phyloP scores from a whole-genome alignment of 176 grass and related monocot species.

The Aegilops tauschii region DNA sequence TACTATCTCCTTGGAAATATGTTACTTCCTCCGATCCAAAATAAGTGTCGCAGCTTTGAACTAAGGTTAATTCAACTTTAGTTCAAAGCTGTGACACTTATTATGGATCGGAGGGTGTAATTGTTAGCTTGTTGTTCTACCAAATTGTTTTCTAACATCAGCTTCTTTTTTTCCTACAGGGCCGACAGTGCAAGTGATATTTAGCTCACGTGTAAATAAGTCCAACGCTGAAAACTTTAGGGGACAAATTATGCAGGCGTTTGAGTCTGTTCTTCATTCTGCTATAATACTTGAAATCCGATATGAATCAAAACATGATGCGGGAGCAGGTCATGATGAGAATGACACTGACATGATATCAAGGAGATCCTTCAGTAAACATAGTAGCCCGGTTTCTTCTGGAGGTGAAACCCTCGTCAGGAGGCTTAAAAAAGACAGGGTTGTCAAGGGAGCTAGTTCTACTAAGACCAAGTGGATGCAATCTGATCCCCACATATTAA shows the following conservation, averaged over 20 bases:
- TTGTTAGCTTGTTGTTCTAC: background rate
- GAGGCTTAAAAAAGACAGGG: constrained; percentile 49
- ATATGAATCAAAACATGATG: constrained; percentile 60
- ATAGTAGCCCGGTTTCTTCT: constrained; percentile 53
- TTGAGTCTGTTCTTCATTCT: constrained; percentile 79
- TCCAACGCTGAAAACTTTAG: constrained; percentile 84
- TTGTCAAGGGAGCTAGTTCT: constrained; percentile 48
- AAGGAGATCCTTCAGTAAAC: constrained; percentile 54
- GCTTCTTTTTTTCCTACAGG: constrained; percentile 48
- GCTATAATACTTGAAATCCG: constrained; percentile 88
- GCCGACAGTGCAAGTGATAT: constrained; percentile 75
- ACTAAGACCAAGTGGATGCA: constrained; percentile 57
- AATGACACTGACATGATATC: constrained; percentile 44
- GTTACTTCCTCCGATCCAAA: background rate
- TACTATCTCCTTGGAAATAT: constrained; percentile 11
- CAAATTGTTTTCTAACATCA: constrained; percentile 22
- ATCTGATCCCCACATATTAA: constrained; percentile 85
- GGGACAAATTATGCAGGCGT: constrained; percentile 86
- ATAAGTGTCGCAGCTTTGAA: too few relatives aligned
- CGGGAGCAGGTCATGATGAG: constrained; percentile 26
- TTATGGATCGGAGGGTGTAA: background rate
- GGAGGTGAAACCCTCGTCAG: constrained; percentile 51
- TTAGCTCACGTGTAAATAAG: constrained; percentile 71
- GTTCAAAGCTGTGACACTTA: too few relatives aligned
- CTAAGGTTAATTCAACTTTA: too few relatives aligned